phyloP scores from a whole-genome alignment of 495 filamentous ascomycete genomes.

The Aspergillus sparsus region DNA sequence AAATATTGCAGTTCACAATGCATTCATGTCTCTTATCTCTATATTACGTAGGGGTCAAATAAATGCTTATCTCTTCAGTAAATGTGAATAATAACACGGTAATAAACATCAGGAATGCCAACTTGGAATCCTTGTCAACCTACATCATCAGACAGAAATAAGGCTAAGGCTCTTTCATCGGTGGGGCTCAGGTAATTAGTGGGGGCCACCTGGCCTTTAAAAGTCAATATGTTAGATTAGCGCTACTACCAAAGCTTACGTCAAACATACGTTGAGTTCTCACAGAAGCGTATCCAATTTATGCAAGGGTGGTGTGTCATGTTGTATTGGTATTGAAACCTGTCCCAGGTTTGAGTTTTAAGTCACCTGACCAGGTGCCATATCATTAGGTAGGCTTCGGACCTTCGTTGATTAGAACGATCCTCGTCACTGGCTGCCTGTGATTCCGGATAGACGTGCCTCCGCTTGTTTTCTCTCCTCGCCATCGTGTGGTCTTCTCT shows the following conservation, averaged over 20 bases:
- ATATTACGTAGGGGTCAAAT: too few species aligned
- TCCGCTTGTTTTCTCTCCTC: constrained; percentile 1
- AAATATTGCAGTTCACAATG: too few species aligned
- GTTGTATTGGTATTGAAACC: neutral
- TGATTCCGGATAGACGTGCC: too few species aligned
- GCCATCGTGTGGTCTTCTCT: neutral
- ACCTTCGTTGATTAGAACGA: neutral
- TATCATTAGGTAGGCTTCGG: neutral
- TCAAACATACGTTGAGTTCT: neutral
- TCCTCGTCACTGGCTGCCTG: constrained; percentile 1
- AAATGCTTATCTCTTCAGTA: neutral
- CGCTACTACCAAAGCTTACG: neutral
- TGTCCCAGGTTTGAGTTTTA: neutral
- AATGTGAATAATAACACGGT: neutral
- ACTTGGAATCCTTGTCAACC: neutral
- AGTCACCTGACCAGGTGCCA: neutral
- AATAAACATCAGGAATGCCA: neutral
- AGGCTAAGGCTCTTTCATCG: neutral
- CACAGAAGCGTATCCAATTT: neutral
- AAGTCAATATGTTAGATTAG: neutral
- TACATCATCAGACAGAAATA: constrained; percentile 1
- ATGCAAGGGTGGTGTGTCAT: neutral
- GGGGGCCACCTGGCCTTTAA: neutral
- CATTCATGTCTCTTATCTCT: too few species aligned
- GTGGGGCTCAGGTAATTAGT: neutral